Evolutionary conservation across 306 rosid genomes (phyloP).

Genomic region (Oemleria cerasiformis): DNA sequence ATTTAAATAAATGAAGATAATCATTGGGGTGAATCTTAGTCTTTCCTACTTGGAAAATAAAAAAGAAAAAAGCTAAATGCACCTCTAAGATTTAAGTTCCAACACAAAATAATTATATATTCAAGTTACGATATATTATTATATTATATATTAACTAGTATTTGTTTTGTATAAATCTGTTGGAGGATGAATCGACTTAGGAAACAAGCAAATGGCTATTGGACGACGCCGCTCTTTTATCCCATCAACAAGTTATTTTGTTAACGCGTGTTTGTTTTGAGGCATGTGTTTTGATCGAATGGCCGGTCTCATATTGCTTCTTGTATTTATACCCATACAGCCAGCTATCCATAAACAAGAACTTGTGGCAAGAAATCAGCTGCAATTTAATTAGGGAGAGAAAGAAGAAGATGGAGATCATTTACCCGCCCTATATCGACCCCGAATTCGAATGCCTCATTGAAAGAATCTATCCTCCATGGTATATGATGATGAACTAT

Average conservation of each 20-base stretch:
- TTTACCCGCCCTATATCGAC: conserved; percentile 55
- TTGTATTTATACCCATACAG: neutral
- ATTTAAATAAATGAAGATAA: conserved; percentile 2
- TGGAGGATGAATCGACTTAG: neutral
- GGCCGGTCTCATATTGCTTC: neutral
- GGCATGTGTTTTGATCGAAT: conserved; percentile 10
- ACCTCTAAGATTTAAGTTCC: neutral
- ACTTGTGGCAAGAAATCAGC: conserved; percentile 1
- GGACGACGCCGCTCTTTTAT: conserved; percentile 31
- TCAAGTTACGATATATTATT: too few relatives aligned
- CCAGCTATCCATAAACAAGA: conserved; percentile 4
- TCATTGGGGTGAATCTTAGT: neutral
- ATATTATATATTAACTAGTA: neutral
- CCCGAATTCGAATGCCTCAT: conserved; percentile 67
- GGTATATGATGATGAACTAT: conserved; percentile 36
- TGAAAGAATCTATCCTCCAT: conserved; percentile 87
- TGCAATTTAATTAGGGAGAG: neutral
- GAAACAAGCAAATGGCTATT: conserved; percentile 21
- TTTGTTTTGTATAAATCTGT: too few relatives aligned
- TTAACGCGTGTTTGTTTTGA: conserved; percentile 12
- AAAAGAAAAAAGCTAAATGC: neutral
- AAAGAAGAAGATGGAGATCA: conserved; percentile 37
- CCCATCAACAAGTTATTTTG: conserved; percentile 1
- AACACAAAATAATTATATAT: neutral
- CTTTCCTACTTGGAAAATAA: too few relatives aligned